Evolutionary conservation across 306 rosid species (phyloP).

Genomic region (Medicago truncatula): DNA sequence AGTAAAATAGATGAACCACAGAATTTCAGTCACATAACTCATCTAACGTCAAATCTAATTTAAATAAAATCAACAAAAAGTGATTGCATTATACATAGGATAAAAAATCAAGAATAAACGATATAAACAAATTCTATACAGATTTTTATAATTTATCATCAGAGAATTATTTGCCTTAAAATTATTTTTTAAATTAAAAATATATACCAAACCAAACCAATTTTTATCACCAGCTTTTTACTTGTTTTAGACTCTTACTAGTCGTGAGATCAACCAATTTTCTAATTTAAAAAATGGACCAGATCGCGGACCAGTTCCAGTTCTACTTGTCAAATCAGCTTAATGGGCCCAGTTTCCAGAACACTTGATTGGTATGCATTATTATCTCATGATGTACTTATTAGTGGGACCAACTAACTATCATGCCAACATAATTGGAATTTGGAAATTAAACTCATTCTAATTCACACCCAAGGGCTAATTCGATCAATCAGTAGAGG

Average conservation of each 20-base stretch:
- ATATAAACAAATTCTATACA: background rate
- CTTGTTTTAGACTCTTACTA: background rate
- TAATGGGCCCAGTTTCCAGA: background rate
- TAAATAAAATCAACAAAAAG: background rate
- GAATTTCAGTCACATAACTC: background rate
- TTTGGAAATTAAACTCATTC: background rate
- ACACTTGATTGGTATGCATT: slow-evolving; percentile 1
- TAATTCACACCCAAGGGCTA: slow-evolving; percentile 26
- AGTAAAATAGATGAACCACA: background rate
- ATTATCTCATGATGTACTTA: background rate
- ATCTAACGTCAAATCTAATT: background rate
- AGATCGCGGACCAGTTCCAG: background rate
- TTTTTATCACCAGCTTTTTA: background rate
- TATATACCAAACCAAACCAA: background rate
- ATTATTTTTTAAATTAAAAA: background rate
- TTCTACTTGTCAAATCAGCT: background rate
- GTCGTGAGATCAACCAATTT: background rate
- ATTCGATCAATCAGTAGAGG: slow-evolving; percentile 30
- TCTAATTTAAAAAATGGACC: background rate
- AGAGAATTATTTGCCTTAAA: background rate
- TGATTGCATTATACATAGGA: background rate
- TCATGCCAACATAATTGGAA: background rate
- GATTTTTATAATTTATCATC: background rate
- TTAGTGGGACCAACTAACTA: background rate
- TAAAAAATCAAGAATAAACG: background rate